phyloP scores from a whole-genome alignment of 129 eudicot species.

The Flaveria trinervia region DNA sequence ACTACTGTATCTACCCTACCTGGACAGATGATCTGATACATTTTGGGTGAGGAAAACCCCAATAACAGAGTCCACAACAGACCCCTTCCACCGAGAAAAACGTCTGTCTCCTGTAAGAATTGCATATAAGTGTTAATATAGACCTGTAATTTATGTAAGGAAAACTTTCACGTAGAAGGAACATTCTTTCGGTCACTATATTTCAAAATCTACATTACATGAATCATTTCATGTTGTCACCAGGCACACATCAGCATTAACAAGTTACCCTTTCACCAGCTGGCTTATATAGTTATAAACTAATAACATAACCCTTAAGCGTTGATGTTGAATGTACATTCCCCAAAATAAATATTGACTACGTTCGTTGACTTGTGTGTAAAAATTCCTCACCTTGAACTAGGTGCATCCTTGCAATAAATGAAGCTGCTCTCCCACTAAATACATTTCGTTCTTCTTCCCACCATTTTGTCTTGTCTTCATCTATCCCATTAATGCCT shows the following conservation, averaged over 20 bases:
- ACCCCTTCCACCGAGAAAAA: conserved; percentile 95
- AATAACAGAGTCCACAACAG: conserved; percentile 90
- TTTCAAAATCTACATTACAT: background rate
- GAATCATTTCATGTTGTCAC: background rate
- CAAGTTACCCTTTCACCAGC: background rate
- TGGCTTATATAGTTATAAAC: background rate
- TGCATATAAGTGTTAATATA: conserved; percentile 16
- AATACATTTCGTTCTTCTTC: conserved; percentile 88
- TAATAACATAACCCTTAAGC: background rate
- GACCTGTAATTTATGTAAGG: background rate
- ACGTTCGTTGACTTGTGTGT: background rate
- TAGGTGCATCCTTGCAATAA: conserved; percentile 96
- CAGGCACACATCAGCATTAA: background rate
- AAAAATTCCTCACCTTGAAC: conserved; percentile 63
- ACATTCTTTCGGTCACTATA: background rate
- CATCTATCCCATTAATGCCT: conserved; percentile 91
- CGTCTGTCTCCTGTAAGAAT: conserved; percentile 84
- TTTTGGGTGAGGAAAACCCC: conserved; percentile 99
- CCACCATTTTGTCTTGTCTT: conserved; percentile 91
- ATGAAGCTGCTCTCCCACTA: conserved; percentile 78
- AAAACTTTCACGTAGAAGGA: background rate
- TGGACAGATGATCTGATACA: conserved; percentile 97
- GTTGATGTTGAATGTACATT: background rate
- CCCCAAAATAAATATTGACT: conserved; percentile 1
- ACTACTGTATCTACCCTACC: conserved; percentile 42